Evolutionary conservation across 495 filamentous ascomycete genomes (phyloP).

Genomic region (Hypoxylon crocopeplum): DNA sequence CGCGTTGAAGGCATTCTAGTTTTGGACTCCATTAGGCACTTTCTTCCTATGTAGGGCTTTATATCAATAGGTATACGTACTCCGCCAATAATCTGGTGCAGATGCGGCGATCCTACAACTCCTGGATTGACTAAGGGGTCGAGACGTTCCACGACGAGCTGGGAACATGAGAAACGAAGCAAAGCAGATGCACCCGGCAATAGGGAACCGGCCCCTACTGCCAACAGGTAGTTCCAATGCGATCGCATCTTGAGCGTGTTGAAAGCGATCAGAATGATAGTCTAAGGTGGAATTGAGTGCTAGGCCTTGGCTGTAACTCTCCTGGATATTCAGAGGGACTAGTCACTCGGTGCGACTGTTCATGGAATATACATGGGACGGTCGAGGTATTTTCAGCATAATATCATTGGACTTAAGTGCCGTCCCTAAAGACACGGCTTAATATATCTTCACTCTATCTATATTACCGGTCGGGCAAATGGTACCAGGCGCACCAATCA

Average conservation of each 20-base stretch:
- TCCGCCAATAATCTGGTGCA: constrained; percentile 47
- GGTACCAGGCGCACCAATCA: constrained; percentile 19
- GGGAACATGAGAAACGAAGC: constrained; percentile 44
- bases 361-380: not conserved
- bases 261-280: not conserved
- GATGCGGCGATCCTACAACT: constrained; percentile 41
- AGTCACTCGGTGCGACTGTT: not conserved
- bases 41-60: not conserved
- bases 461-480: constrained; percentile 18
- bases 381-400: not conserved
- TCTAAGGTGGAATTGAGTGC: not conserved
- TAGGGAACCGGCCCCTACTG: not conserved
- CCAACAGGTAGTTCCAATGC: not conserved
- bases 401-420: constrained; percentile 10
- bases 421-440: not conserved
- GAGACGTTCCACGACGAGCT: constrained; percentile 43
- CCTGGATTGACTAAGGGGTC: constrained; percentile 46
- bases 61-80: constrained; percentile 23
- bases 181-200: constrained; percentile 18
- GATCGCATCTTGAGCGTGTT: constrained; percentile 16
- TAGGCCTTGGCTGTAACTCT: not conserved
- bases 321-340: not conserved
- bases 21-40: not conserved
- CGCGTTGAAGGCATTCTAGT: constrained; percentile 43
- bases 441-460: constrained; percentile 31